phyloP scores from a whole-genome alignment of 2,329 filamentous ascomycete species.

The Lomentospora prolificans region DNA sequence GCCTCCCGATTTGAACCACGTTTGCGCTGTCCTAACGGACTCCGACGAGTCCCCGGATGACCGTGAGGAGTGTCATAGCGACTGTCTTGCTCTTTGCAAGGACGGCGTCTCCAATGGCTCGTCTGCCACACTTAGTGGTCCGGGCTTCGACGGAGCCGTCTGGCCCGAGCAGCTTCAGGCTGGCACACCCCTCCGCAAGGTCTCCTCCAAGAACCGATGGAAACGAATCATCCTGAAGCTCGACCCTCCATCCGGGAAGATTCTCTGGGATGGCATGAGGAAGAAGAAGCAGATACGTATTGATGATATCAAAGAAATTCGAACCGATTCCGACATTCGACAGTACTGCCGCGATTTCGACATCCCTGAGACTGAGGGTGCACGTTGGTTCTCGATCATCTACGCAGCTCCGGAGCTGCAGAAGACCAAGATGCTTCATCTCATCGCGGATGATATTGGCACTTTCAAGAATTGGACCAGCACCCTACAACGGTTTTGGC shows the following conservation, averaged over 20 bases:
- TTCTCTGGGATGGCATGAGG: constrained; percentile 74
- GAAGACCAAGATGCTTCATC: constrained; percentile 78
- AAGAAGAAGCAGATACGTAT: constrained; percentile 83
- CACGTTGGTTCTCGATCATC: constrained; percentile 80
- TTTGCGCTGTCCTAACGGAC: constrained; percentile 30
- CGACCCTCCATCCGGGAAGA: constrained; percentile 74
- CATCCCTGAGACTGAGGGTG: constrained; percentile 55
- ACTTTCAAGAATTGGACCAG: constrained; percentile 72
- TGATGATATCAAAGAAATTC: constrained; percentile 88
- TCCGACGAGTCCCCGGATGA: constrained; percentile 50
- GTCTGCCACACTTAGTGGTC: constrained; percentile 35
- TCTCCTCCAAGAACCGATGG: constrained; percentile 66
- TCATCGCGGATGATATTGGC: constrained; percentile 67
- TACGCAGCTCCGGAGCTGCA: constrained; percentile 71
- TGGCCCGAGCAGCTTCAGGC: constrained; percentile 68
- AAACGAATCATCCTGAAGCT: constrained; percentile 65
- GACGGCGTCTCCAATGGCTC: constrained; percentile 39
- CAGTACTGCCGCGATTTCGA: constrained; percentile 83
- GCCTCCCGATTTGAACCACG: constrained; percentile 36
- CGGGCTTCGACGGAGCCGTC: constrained; percentile 53
- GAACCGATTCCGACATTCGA: constrained; percentile 70
- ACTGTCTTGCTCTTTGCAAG: constrained; percentile 16
- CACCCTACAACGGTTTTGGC: constrained; percentile 74
- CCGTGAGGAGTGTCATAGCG: constrained; percentile 36
- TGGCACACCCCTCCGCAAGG: constrained; percentile 69